Conservation (phyloP, 2,329 filamentous ascomycete genomes). For the Trichoderma cornu-damae region DNA sequence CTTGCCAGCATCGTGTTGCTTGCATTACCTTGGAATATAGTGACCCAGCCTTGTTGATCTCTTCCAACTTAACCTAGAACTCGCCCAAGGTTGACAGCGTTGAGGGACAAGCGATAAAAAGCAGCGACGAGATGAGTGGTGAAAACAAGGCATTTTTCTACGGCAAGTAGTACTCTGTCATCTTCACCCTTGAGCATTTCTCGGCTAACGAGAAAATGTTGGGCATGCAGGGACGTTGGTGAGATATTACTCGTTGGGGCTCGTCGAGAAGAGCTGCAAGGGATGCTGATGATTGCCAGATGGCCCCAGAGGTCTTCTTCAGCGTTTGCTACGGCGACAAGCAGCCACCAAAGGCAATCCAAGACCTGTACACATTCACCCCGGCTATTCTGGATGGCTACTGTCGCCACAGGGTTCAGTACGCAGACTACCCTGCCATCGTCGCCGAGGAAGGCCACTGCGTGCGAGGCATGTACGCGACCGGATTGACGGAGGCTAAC, state of each 20-base stretch:
- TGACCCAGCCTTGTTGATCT: too few species aligned
- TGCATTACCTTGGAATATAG: too few species aligned
- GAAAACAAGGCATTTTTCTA: constrained; percentile 53
- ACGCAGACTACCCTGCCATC: constrained; percentile 78
- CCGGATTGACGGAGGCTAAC: constrained; percentile 72
- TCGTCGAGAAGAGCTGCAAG: background rate
- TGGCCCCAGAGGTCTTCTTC: constrained; percentile 83
- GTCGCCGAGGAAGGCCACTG: constrained; percentile 49
- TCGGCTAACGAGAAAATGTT: background rate
- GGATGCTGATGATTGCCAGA: constrained; percentile 39
- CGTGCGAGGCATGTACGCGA: constrained; percentile 72
- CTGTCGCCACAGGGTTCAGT: constrained; percentile 62
- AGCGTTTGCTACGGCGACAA: constrained; percentile 68
- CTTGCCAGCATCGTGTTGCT: background rate
- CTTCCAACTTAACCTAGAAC: background rate
- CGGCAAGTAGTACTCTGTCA: constrained; percentile 36
- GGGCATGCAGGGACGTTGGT: constrained; percentile 10
- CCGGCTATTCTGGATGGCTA: constrained; percentile 72
- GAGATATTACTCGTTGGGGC: background rate
- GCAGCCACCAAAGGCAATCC: constrained; percentile 43
- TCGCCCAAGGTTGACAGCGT: background rate
- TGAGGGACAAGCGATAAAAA: background rate
- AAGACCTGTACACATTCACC: constrained; percentile 56
- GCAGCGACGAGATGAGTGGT: constrained; percentile 35
- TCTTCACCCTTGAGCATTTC: too few species aligned